These are phyloP conservation scores for Jacaranda copaia DNA, from an alignment of 257 asterid genomes.

Conservation along the genomic window DNA sequence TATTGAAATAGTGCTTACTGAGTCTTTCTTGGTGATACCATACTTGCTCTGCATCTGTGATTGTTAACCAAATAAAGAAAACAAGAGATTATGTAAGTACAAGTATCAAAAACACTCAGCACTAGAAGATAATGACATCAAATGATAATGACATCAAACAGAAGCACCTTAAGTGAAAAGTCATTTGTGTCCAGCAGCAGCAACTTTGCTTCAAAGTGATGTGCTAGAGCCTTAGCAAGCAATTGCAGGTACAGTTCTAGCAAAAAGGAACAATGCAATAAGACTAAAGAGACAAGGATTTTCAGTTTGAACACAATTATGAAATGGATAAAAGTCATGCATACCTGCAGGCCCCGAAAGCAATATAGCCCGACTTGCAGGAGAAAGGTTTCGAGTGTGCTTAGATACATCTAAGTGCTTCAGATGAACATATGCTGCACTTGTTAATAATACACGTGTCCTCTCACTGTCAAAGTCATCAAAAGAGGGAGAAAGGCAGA, in stretches of 20 bases:
- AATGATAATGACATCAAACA: slow-evolving; percentile 23
- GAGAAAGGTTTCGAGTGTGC: slow-evolving; percentile 91
- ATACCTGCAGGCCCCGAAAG: slow-evolving; percentile 94
- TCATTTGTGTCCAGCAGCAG: slow-evolving; percentile 78
- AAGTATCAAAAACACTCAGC: slow-evolving; percentile 10
- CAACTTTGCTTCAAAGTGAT: slow-evolving; percentile 77
- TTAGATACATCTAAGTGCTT: slow-evolving; percentile 78
- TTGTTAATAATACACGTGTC: slow-evolving; percentile 65
- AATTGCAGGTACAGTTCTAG: slow-evolving; percentile 79
- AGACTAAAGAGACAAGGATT: slow-evolving; percentile 3
- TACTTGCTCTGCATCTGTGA: slow-evolving; percentile 91
- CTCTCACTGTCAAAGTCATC: slow-evolving; percentile 70
- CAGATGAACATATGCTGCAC: slow-evolving; percentile 92
- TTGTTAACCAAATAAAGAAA: slow-evolving; percentile 30
- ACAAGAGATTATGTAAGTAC: slow-evolving; percentile 32
- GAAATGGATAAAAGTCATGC: slow-evolving; percentile 11
- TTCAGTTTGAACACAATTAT: background rate
- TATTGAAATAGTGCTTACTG: slow-evolving; percentile 57
- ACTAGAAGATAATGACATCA: slow-evolving; percentile 25
- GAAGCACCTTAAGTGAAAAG: slow-evolving; percentile 79
- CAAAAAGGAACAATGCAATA: slow-evolving; percentile 2
- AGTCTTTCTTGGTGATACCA: slow-evolving; percentile 65
- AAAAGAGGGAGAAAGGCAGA: slow-evolving; percentile 11
- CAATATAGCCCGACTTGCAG: slow-evolving; percentile 91
- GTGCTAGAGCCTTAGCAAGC: slow-evolving; percentile 92